A percentile compares a stretch with the other conserved stretches of the same genome.
Evolutionary conservation across 257 asterid genomes (phyloP).

Genomic region (Scutellaria baicalensis): DNA sequence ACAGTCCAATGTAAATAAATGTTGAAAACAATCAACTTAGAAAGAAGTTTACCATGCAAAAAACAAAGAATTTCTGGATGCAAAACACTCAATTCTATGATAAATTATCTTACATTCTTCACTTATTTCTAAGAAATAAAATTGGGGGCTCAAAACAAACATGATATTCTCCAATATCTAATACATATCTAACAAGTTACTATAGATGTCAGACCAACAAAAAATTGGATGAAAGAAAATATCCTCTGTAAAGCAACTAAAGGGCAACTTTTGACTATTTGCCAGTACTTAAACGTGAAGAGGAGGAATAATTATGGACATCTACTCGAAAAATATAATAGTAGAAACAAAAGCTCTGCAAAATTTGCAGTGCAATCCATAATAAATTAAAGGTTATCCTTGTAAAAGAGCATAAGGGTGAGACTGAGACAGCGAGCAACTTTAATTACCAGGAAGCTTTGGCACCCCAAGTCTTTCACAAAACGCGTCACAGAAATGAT

Average conservation of each 20-base stretch:
- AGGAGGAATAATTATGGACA: neutral
- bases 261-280: neutral
- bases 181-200: neutral
- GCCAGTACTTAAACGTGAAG: neutral
- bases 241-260: neutral
- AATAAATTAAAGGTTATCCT: neutral
- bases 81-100: neutral
- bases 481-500: slow-evolving; percentile 91
- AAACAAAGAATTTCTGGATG: neutral
- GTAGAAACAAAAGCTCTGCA: neutral
- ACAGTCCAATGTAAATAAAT: neutral
- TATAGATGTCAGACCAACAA: neutral
- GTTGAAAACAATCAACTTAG: neutral
- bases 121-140: neutral
- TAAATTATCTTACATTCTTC: neutral
- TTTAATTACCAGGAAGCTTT: slow-evolving; percentile 80
- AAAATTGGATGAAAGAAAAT: neutral
- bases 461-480: slow-evolving; percentile 93
- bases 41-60: neutral
- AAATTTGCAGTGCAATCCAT: neutral
- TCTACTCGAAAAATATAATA: neutral
- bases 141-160: neutral
- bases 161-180: neutral
- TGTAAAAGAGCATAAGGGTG: neutral
- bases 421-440: slow-evolving; percentile 4